Evolutionary conservation across 371 early-diverging fungal species (phyloP), one percentile per base, ranked within the genome.

Genomic region (Neoconidiobolus thromboides): DNA sequence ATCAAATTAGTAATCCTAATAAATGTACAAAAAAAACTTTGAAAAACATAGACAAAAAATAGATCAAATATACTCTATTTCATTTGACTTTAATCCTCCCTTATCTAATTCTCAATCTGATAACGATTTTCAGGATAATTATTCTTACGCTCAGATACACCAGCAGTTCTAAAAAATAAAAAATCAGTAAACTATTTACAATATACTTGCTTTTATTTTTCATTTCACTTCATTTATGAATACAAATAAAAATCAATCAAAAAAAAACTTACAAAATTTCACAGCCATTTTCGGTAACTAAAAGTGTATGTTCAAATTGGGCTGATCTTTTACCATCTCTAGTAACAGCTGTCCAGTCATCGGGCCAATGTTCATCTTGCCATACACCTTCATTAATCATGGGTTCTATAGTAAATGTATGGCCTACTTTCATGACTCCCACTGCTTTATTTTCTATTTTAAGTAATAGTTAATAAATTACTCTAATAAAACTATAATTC

Each of bases 231-330:
- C 26, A 26, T 26, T 26, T 26, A 26, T 26, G 26, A 26, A 26
- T 26, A 26, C 26, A 26, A 26, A 26, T 26, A 26, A 26, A 26
- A 26, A 26, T 26, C 26, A 26, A 26, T 26, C 26, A 26, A 26
- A 26, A 26, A 26, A 26, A 26, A 26, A 26, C 26, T 26, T 26
- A 26, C 26, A 98, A 75, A 60, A 98, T 76, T 69, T 96, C 96
- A 43, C 85, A 86, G 37, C 96, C 94, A 48, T 76, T 80, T 68
- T 94, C 87, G 2, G 93, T 96, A 10, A 98, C 85, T 41, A 95
- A 75, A 58, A 98, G 69, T 6, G 94, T 93, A 68, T 99, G 93
- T 67, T 99, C 99, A 75, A 99, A 99, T 76, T 98, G 98, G 0
- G 98, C 97, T 26, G 91, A 91, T 47, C 93, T 78, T 68, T 91